Base-by-base conservation (phyloP, 73 alveolate genomes). In the Paramecium sonneborni region DNA sequence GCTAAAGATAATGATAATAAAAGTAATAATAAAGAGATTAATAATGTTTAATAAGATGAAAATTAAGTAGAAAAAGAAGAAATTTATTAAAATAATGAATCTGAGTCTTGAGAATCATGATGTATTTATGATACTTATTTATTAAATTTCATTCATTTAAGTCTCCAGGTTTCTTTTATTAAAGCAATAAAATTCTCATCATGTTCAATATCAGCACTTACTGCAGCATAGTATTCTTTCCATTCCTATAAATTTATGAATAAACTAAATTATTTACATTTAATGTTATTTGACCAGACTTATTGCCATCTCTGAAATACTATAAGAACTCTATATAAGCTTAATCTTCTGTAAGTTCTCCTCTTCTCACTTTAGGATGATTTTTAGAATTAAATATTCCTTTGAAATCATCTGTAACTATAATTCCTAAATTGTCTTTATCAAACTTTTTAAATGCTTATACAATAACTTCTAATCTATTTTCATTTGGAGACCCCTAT, bases 201-300 rank as follows among this genome's bases (percentile, higher is more conserved):
- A 26, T 74, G 58, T 48, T 90, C 96, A 43, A 93, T 92, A 82
- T 92, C 91, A 82, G 96, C 96, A 82, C 95, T 88, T 12, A 93
- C 96, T 1, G 96, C 96, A 67, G 95, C 93, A 90, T 88, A 93
- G 85, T 93, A 93, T 86, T 93, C 95, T 72, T 82, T 82, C 96
- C 96, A 93, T 93, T 93, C 86, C 86, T 72, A 35, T 9, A 72
- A 10, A 15, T 57, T 20, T 57, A 57, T 5, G 35, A 12, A 69
- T 69, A 1, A 20, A 68, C 2, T 20, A 57, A 15, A 24, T 30
- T 67, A 21, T 5, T n/a, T 72, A 72, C 96, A 90, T 88, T 62
- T 26, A 70, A 74, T 62, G 91, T 76, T 5, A 93, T 89, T 41
- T 85, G 85, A 5, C 96, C 96, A 11, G 95, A 89, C 8, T 93